A percentile compares a stretch with the other conserved stretches of the same genome.
Conservation (phyloP, 139 green algal genomes). For the Volvox africanus region DNA sequence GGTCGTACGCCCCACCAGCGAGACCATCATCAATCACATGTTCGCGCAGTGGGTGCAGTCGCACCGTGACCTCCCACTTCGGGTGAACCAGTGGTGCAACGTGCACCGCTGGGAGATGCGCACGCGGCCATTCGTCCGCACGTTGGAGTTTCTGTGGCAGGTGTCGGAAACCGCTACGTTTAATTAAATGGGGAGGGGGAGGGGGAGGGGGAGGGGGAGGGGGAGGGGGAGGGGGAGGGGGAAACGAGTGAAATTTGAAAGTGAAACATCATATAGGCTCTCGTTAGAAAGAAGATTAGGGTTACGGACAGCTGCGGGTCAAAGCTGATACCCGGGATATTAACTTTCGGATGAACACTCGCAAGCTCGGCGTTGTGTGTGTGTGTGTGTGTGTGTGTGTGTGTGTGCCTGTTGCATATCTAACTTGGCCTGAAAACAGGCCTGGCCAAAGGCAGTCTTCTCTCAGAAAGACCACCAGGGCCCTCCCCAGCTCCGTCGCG, state of each 20-base stretch:
- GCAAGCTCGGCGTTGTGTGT: not conserved
- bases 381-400: not conserved
- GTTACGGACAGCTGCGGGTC: too few relatives aligned
- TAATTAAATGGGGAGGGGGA: too few relatives aligned
- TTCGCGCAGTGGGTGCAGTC: constrained; percentile 88
- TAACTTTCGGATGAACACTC: too few relatives aligned
- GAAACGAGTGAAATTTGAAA: not conserved
- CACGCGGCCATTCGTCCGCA: constrained; percentile 97
- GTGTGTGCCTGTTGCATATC: not conserved
- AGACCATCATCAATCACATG: constrained; percentile 99
- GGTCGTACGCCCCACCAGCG: constrained; percentile 95
- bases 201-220: not conserved
- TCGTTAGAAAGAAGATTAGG: too few relatives aligned
- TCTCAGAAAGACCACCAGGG: too few relatives aligned
- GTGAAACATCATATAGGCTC: too few relatives aligned
- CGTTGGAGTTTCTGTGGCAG: constrained; percentile 91
- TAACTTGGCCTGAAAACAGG: too few relatives aligned
- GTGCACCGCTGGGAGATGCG: constrained; percentile 99
- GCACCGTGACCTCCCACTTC: constrained; percentile 96
- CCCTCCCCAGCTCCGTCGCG: too few relatives aligned
- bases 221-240: not conserved
- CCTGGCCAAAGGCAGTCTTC: too few relatives aligned
- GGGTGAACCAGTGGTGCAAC: constrained; percentile 99
- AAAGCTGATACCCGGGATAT: too few relatives aligned
- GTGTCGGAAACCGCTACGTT: not conserved